Conservation (phyloP, 2,329 filamentous ascomycete species). For the Trichoderma lentiforme region DNA sequence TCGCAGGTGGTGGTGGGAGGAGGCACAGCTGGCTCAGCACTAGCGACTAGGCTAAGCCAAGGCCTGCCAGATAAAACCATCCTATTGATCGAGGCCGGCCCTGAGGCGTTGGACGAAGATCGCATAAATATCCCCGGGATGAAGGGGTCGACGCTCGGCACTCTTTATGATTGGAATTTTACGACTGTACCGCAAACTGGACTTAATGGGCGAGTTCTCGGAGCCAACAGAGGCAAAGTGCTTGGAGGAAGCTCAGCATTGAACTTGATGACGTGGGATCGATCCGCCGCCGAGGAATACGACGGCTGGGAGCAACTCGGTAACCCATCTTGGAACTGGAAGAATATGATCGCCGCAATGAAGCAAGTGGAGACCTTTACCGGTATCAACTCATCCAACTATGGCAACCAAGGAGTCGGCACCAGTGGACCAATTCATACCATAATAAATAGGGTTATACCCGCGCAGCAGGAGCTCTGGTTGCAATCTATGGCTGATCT, state of each 20-base stretch:
- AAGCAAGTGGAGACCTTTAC: neutral
- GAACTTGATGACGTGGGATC: slow-evolving; percentile 6
- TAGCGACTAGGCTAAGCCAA: neutral
- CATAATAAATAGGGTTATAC: neutral
- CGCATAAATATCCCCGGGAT: slow-evolving; percentile 2
- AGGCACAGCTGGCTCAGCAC: neutral
- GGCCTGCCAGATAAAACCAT: neutral
- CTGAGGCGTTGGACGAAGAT: neutral
- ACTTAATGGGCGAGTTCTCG: slow-evolving; percentile 22
- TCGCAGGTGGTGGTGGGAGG: neutral
- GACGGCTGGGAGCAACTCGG: slow-evolving; percentile 29
- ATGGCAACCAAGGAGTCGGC: neutral
- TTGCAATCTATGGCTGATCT: slow-evolving; percentile 18
- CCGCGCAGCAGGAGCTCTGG: neutral
- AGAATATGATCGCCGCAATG: slow-evolving; percentile 17
- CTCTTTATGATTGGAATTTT: slow-evolving; percentile 10
- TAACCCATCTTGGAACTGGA: slow-evolving; percentile 30
- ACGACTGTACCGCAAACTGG: slow-evolving; percentile 9
- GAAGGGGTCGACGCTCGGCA: neutral
- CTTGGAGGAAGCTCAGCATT: slow-evolving; percentile 27
- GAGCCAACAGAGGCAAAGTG: slow-evolving; percentile 22
- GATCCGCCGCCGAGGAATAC: slow-evolving; percentile 23
- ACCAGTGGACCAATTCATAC: slow-evolving; percentile 9
- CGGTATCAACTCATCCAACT: neutral
- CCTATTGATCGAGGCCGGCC: slow-evolving; percentile 1